Evolutionary conservation across 2,329 filamentous ascomycete species (phyloP).

Genomic region (Cladosporium cucumerinum): DNA sequence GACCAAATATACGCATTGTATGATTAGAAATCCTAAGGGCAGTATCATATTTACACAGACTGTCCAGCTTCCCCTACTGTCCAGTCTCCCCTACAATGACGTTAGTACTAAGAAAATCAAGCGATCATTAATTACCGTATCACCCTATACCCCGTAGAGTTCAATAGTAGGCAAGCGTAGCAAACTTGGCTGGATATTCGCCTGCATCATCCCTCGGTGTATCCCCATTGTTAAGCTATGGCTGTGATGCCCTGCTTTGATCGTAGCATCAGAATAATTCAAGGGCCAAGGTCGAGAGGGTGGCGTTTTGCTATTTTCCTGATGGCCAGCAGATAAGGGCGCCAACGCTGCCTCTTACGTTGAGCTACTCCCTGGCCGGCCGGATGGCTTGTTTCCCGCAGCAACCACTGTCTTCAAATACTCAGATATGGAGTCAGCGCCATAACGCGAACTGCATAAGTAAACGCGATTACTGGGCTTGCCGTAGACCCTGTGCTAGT

Average conservation of each 20-base stretch:
- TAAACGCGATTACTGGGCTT: not conserved
- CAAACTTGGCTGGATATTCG: not conserved
- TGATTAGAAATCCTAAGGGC: no score
- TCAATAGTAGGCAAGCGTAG: no score
- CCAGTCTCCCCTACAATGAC: no score
- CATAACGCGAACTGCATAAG: not conserved
- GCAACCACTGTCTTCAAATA: not conserved
- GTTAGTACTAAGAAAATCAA: no score
- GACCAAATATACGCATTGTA: no score
- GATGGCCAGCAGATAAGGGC: not conserved
- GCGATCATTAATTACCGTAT: no score
- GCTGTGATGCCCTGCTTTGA: not conserved
- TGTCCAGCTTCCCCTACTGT: no score
- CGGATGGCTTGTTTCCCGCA: not conserved
- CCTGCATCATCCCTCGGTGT: not conserved
- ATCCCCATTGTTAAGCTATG: not conserved
- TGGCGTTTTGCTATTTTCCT: not conserved
- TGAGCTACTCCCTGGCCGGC: not conserved
- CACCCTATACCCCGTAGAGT: no score
- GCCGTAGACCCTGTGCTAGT: not conserved
- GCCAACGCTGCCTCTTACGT: not conserved
- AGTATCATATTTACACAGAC: no score
- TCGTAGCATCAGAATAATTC: not conserved
- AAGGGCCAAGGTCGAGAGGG: not conserved
- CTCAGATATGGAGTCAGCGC: not conserved